Evolutionary conservation across 1,139 yeast species (phyloP), one percentile per base, ranked within the genome.

Genomic region (Debaryomyces sp.): DNA sequence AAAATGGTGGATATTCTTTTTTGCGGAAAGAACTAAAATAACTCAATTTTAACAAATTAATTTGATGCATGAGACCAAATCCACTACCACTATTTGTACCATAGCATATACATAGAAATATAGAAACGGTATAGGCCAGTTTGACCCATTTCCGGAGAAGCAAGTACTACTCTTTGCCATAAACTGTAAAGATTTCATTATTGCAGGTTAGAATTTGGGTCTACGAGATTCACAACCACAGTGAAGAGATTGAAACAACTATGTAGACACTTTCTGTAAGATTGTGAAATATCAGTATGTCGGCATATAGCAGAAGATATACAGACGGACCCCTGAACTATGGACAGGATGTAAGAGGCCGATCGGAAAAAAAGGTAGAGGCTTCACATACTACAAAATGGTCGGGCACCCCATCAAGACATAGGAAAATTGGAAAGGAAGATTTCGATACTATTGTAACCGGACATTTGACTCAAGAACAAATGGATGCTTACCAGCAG

Each of bases 401-500:
- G 82, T 65, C 78, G 1, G 82, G 81, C 1, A 51, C 57, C 8
- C 68, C 80, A 3, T 53, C 69, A 2, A 61, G 77, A 40, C 66
- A 62, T 48, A 63, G 63, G 46, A 60, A 59, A 6, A 54, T 74
- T 32, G 74, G 72, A n/a, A 58, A 60, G 9, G 57, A 57, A 33
- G 62, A 62, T 30, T 57, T 73, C 7, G 77, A 73, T 52, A 75
- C 80, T n/a, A 71, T 71, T 56, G 71, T 68, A 47, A 68, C 70
- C 21, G 82, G 76, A 21, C 79, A 83, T 34, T 66, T 90, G 50
- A 91, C 98, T 0, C 85, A 83, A 41, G 99, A 94, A 63, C 98
- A 94, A 63, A 71, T 87, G 26, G 91, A 87, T 49, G 89, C 96
- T 0, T 88, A 89, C 64, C 94, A 89, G 49, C 78, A 84, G 44